Evolutionary conservation across 1,284 basidiomycete species (phyloP), one percentile per base, ranked within the genome.

Genomic region (Melampsora abietis-canadensis): DNA sequence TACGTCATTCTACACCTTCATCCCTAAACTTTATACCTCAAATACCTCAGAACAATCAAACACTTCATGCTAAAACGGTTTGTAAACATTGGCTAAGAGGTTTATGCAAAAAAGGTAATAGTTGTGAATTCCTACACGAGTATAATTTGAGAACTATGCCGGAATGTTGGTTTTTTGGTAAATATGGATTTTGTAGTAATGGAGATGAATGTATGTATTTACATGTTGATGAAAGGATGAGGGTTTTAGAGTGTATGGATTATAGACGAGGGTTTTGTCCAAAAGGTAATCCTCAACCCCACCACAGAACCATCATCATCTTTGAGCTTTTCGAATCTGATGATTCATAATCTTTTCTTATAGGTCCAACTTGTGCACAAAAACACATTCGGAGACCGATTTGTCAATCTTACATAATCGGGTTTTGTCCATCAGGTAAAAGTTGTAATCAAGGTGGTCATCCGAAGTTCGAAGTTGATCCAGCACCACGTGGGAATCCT

Each of bases 1-100:
- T 94, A 75, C 87, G 95, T 24, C 95, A 98, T 82, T 94, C 92
- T 0, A 85, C 86, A 0, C 94, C 94, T 0, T 91, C 92, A 19
- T 83, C 87, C 0, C 86, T 87, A 77, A 97, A 98, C 82, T 97
- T 96, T 79, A 89, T 91, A 80, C 91, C 0, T 88, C 90, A 2
- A 90, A n/a, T n/a, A n/a, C n/a, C 91, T 76, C 89, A 87, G 87
- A 0, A 90, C 92, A 94, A 80, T 85, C 92, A 2, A 46, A 31
- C 27, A 40, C 67, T 61, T 21, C 80, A 70, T 57, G 46, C 76
- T 47, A 78, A 81, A 40, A 84, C 84, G 19, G 82, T 99, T n/a
- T 99, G 96, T 85, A 98, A 98, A 85, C 96, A 98, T 84, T 99
- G 95, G 92, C 88, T 99, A 44, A 88, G 96, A 76, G 96, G 96